Percentiles rank a stretch among this genome's conserved stretches.
Conservation (phyloP, 495 filamentous ascomycete species). For the Penicillium argentinense region DNA sequence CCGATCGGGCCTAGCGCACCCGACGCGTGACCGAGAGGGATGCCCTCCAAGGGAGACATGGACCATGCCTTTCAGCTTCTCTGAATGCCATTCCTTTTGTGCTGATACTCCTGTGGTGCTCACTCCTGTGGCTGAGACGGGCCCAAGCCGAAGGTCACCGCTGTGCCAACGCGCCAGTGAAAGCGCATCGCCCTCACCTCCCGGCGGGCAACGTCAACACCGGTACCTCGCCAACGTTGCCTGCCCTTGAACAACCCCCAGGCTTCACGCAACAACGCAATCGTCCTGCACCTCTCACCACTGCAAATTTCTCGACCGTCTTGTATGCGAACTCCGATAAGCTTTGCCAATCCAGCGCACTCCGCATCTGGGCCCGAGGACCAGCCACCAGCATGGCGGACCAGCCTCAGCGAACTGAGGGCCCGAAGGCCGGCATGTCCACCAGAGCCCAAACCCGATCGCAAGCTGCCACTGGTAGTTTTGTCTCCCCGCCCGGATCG, state of each 20-base stretch:
- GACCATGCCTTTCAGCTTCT: too few species aligned
- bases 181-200: background rate
- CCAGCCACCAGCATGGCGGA: slow-evolving; percentile 24
- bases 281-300: background rate
- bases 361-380: slow-evolving; percentile 15
- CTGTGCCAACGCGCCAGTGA: slow-evolving; percentile 10
- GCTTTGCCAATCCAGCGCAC: slow-evolving; percentile 3
- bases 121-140: background rate
- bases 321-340: slow-evolving; percentile 14
- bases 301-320: background rate
- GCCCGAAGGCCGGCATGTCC: slow-evolving; percentile 7
- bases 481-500: slow-evolving; percentile 43
- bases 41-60: slow-evolving; percentile 6
- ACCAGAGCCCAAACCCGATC: slow-evolving; percentile 10
- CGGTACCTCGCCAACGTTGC: background rate
- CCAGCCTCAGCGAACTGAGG: slow-evolving; percentile 18
- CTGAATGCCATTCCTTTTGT: slow-evolving; percentile 27
- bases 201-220: slow-evolving; percentile 3
- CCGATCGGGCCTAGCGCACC: slow-evolving; percentile 37
- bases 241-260: background rate
- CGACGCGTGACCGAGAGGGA: slow-evolving; percentile 46
- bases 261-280: background rate
- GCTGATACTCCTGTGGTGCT: slow-evolving; percentile 11
- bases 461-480: slow-evolving; percentile 29
- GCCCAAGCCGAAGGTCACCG: slow-evolving; percentile 3